Conservation (phyloP, 2,329 filamentous ascomycete genomes). For the Neofusicoccum umdonicola region DNA sequence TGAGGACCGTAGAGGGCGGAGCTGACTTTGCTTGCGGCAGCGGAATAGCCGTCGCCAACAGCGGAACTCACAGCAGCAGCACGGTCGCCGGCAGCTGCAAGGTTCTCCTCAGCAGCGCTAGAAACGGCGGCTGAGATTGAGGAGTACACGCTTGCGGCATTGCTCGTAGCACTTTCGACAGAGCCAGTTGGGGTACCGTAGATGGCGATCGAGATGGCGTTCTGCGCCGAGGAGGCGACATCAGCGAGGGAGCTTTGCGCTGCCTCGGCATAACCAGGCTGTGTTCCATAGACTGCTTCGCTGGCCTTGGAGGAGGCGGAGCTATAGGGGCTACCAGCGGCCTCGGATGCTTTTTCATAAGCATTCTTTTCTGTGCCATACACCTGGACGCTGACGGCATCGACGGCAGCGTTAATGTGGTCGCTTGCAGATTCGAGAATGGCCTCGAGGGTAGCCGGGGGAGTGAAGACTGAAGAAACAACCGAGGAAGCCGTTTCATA, state of each 20-base stretch:
- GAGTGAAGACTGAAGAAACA: conserved; percentile 52
- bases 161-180: conserved; percentile 45
- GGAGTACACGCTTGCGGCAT: conserved; percentile 44
- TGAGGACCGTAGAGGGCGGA: conserved; percentile 49
- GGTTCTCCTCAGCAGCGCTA: conserved; percentile 42
- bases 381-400: conserved; percentile 56
- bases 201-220: conserved; percentile 56
- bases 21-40: conserved; percentile 36
- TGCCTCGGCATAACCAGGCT: conserved; percentile 52
- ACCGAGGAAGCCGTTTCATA: conserved; percentile 49
- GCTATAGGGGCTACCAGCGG: conserved; percentile 53
- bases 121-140: conserved; percentile 40
- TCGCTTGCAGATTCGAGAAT: conserved; percentile 57
- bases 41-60: conserved; percentile 26
- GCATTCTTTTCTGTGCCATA: conserved; percentile 57
- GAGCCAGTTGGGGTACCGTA: conserved; percentile 52
- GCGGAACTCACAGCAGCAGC: conserved; percentile 23
- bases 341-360: conserved; percentile 54
- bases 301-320: conserved; percentile 51
- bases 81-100: conserved; percentile 24
- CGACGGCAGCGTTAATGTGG: conserved; percentile 58
- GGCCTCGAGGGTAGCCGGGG: conserved; percentile 57
- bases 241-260: conserved; percentile 54
- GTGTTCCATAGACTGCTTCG: conserved; percentile 56
- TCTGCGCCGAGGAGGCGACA: conserved; percentile 55